Percentiles rank a stretch among this genome's conserved stretches.
Evolutionary conservation across 2,329 filamentous ascomycete genomes (phyloP).

Genomic region (Fusarium citri): DNA sequence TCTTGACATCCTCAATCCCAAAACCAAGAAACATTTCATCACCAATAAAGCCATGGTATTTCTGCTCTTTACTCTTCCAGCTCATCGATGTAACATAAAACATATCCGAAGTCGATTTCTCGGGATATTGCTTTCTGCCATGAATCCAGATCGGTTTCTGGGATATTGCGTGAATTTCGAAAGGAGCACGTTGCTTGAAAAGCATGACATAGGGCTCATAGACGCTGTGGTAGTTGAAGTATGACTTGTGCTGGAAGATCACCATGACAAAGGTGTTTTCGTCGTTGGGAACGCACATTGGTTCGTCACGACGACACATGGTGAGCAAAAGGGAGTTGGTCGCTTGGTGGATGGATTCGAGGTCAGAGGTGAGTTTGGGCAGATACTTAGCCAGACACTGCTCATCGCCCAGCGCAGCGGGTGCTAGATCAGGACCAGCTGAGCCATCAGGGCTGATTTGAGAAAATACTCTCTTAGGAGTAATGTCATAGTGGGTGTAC

Average conservation of each 20-base stretch:
- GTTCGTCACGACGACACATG: conserved; percentile 62
- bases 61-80: conserved; percentile 61
- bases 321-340: conserved; percentile 69
- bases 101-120: conserved; percentile 61
- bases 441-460: conserved; percentile 58
- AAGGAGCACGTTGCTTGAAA: conserved; percentile 61
- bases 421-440: conserved; percentile 60
- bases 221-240: conserved; percentile 59
- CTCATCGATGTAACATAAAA: conserved; percentile 68
- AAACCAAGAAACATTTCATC: conserved; percentile 67
- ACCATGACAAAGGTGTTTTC: conserved; percentile 66
- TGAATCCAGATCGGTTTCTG: conserved; percentile 66
- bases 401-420: conserved; percentile 53
- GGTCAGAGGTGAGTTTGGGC: conserved; percentile 50
- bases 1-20: conserved; percentile 64
- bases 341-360: conserved; percentile 67
- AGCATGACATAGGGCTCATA: conserved; percentile 69
- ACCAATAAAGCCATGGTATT: conserved; percentile 67
- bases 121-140: conserved; percentile 55
- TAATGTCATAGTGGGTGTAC: conserved; percentile 66
- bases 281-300: conserved; percentile 54
- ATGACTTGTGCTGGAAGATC: conserved; percentile 67
- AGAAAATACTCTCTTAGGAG: conserved; percentile 62
- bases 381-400: conserved; percentile 61
- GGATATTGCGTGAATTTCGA: conserved; percentile 62